These are phyloP conservation scores for Cornus suecica DNA, from an alignment of 148 eudicot species.

Conservation along the genomic window DNA sequence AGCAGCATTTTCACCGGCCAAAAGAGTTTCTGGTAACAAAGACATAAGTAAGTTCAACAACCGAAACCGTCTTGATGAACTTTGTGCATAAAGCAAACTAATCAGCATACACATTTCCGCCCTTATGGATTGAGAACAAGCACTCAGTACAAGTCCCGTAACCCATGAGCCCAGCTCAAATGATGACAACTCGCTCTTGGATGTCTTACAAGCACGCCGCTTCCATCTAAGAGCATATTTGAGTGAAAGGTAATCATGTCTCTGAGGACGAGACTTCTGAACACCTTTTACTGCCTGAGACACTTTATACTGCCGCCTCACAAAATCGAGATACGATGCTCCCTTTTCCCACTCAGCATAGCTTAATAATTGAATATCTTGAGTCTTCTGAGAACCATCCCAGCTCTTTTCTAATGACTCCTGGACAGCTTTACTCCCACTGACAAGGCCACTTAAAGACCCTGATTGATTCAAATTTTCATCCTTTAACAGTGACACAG, in stretches of 20 bases:
- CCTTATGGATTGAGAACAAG: slow-evolving; percentile 96
- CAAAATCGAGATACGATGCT: slow-evolving; percentile 98
- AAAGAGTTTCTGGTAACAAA: slow-evolving; percentile 88
- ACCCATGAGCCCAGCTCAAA: slow-evolving; percentile 99
- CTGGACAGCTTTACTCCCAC: slow-evolving; percentile 50
- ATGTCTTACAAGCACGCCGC: slow-evolving; percentile 52
- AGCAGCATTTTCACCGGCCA: slow-evolving; percentile 95
- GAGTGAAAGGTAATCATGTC: slow-evolving; percentile 71
- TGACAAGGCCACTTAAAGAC: slow-evolving; percentile 33
- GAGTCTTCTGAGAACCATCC: slow-evolving; percentile 78
- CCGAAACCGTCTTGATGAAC: slow-evolving; percentile 76
- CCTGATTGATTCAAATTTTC: slow-evolving; percentile 46
- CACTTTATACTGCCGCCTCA: slow-evolving; percentile 95
- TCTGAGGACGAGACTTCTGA: slow-evolving; percentile 72
- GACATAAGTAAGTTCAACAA: slow-evolving; percentile 84
- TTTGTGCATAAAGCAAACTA: slow-evolving; percentile 88
- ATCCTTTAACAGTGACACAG: slow-evolving; percentile 41
- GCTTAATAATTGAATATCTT: slow-evolving; percentile 81
- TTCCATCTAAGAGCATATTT: slow-evolving; percentile 98
- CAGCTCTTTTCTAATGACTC: slow-evolving; percentile 64
- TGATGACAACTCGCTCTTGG: slow-evolving; percentile 60
- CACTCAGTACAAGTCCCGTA: slow-evolving; percentile 91
- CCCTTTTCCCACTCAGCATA: slow-evolving; percentile 99
- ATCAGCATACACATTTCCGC: slow-evolving; percentile 98
- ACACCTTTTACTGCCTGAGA: slow-evolving; percentile 64